Percentiles rank a stretch among this genome's conserved stretches.
Conservation (phyloP, 2,329 filamentous ascomycete genomes). For the Akanthomyces uredinophilus region DNA sequence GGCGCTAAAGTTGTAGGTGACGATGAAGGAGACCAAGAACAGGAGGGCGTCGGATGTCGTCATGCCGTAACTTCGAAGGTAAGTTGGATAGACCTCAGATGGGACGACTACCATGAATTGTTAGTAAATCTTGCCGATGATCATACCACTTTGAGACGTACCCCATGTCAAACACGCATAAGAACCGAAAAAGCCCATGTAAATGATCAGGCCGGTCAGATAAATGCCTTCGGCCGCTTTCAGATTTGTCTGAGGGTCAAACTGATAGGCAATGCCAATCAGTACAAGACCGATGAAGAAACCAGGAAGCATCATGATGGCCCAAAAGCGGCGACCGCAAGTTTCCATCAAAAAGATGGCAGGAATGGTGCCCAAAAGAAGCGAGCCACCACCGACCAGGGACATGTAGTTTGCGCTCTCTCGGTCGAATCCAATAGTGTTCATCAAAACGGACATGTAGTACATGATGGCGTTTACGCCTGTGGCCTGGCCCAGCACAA, state of each 20-base stretch:
- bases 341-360: slow-evolving; percentile 67
- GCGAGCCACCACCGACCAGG: slow-evolving; percentile 62
- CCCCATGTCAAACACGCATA: slow-evolving; percentile 61
- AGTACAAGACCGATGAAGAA: slow-evolving; percentile 66
- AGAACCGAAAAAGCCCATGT: slow-evolving; percentile 64
- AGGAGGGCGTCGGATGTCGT: slow-evolving; percentile 62
- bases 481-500: slow-evolving; percentile 64
- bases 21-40: slow-evolving; percentile 66
- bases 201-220: slow-evolving; percentile 61
- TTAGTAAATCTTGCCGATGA: background rate
- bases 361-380: slow-evolving; percentile 63
- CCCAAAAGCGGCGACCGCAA: slow-evolving; percentile 70
- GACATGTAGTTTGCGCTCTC: slow-evolving; percentile 68
- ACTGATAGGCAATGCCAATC: slow-evolving; percentile 59
- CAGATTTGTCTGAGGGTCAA: slow-evolving; percentile 42
- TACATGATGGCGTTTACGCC: slow-evolving; percentile 68
- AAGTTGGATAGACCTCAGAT: slow-evolving; percentile 66
- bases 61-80: slow-evolving; percentile 69
- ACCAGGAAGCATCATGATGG: slow-evolving; percentile 63
- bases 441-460: slow-evolving; percentile 66
- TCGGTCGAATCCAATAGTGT: slow-evolving; percentile 59
- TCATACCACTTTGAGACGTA: background rate
- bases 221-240: slow-evolving; percentile 54
- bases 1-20: slow-evolving; percentile 68
- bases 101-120: slow-evolving; percentile 44